Evolutionary conservation across 75 land plant genomes (phyloP).

Genomic region (Ceratopteris richardii): DNA sequence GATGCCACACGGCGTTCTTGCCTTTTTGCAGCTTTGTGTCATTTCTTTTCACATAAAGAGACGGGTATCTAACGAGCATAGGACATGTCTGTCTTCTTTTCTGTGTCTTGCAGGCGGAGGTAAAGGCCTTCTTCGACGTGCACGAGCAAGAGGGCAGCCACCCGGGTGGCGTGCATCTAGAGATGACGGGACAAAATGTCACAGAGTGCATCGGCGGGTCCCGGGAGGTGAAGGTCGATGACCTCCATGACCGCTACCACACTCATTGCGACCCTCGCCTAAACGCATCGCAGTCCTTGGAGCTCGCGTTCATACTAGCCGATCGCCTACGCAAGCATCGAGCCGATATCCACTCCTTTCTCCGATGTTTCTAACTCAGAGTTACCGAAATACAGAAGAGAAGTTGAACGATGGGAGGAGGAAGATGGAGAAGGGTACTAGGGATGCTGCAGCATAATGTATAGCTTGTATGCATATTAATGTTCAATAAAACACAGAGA

Average conservation of each 20-base stretch:
- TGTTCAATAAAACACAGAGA: no score
- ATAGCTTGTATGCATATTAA: no score
- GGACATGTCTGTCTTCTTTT: no score
- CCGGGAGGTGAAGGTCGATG: constrained; percentile 52
- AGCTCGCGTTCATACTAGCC: constrained; percentile 72
- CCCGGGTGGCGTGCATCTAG: constrained; percentile 73
- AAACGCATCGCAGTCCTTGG: constrained; percentile 72
- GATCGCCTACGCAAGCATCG: constrained; percentile 52
- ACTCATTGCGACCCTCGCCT: constrained; percentile 68
- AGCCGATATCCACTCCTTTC: not conserved
- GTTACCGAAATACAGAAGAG: not conserved
- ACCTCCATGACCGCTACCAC: constrained; percentile 49
- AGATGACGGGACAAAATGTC: constrained; percentile 81
- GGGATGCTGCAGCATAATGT: no score
- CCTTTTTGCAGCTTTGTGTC: not conserved
- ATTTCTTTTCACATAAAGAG: not conserved
- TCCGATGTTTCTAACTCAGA: not conserved
- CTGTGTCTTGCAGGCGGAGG: constrained; percentile 46
- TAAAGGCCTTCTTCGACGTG: constrained; percentile 76
- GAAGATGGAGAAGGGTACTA: no score
- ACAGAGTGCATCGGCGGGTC: constrained; percentile 82
- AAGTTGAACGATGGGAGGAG: no score
- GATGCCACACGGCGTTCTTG: not conserved
- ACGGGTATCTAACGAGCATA: not conserved
- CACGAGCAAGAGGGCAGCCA: constrained; percentile 87